phyloP scores from a whole-genome alignment of 2,329 filamentous ascomycete genomes.

The Fusarium phyllophilum region DNA sequence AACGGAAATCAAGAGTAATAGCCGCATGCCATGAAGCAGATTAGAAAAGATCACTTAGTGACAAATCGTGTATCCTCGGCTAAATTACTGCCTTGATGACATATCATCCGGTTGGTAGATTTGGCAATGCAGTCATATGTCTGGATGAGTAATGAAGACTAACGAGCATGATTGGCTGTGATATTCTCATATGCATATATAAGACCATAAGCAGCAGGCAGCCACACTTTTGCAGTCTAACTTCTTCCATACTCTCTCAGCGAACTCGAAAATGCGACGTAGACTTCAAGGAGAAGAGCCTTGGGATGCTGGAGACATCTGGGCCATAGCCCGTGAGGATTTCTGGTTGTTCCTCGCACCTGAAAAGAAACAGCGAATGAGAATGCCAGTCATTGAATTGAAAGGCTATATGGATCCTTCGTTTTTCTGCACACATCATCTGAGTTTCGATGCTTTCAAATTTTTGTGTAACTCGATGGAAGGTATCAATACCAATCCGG shows the following conservation, averaged over 20 bases:
- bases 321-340: neutral
- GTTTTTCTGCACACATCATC: neutral
- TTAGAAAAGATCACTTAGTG: neutral
- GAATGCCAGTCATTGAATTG: neutral
- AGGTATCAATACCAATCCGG: accelerated
- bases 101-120: neutral
- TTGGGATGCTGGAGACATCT: neutral
- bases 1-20: accelerated
- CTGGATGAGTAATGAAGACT: neutral
- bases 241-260: neutral
- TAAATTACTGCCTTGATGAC: neutral
- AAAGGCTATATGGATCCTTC: neutral
- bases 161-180: neutral
- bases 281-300: neutral
- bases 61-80: neutral
- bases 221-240: neutral
- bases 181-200: neutral
- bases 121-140: neutral
- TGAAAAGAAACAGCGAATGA: neutral
- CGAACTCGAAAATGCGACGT: neutral
- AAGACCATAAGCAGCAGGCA: neutral
- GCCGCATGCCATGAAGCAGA: no score
- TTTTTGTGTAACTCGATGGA: neutral
- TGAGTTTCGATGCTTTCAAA: slow-evolving; percentile 18
- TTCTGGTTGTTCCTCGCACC: slow-evolving; percentile 6